phyloP scores from a whole-genome alignment of 805 yeast species.

The Candida michaelii region DNA sequence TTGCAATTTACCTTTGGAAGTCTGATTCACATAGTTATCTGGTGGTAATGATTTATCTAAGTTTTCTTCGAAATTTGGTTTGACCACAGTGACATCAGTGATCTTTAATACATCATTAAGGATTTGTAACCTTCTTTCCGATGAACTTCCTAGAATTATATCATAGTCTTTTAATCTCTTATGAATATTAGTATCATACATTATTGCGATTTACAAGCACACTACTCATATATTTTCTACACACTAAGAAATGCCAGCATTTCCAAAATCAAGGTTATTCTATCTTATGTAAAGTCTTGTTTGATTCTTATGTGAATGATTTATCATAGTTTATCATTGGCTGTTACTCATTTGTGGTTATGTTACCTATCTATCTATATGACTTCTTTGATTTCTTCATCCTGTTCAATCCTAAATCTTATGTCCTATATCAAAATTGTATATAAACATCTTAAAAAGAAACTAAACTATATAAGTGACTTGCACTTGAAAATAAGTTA shows the following conservation, averaged over 20 bases:
- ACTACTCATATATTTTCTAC: background rate
- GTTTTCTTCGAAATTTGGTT: constrained; percentile 77
- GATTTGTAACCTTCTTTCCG: constrained; percentile 80
- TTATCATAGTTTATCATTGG: too few relatives aligned
- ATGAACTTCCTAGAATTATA: constrained; percentile 60
- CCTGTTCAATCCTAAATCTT: too few relatives aligned
- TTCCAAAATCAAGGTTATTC: background rate
- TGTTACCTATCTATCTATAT: too few relatives aligned
- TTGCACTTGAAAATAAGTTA: too few relatives aligned
- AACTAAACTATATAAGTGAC: too few relatives aligned
- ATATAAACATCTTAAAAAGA: too few relatives aligned
- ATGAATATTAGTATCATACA: background rate
- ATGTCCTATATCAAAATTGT: too few relatives aligned
- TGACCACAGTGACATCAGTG: constrained; percentile 42
- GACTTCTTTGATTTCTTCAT: too few relatives aligned
- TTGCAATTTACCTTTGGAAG: constrained; percentile 66
- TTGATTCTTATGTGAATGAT: background rate
- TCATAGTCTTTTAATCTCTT: constrained; percentile 3
- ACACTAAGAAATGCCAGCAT: too few relatives aligned
- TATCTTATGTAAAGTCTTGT: background rate
- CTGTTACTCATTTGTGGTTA: too few relatives aligned
- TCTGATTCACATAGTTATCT: constrained; percentile 59
- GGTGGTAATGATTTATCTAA: constrained; percentile 57
- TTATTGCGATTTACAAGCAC: constrained; percentile 1
- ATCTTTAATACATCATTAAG: constrained; percentile 56